Evolutionary conservation across 2,329 filamentous ascomycete genomes (phyloP).

Genomic region (Cyphellophora attinorum): DNA sequence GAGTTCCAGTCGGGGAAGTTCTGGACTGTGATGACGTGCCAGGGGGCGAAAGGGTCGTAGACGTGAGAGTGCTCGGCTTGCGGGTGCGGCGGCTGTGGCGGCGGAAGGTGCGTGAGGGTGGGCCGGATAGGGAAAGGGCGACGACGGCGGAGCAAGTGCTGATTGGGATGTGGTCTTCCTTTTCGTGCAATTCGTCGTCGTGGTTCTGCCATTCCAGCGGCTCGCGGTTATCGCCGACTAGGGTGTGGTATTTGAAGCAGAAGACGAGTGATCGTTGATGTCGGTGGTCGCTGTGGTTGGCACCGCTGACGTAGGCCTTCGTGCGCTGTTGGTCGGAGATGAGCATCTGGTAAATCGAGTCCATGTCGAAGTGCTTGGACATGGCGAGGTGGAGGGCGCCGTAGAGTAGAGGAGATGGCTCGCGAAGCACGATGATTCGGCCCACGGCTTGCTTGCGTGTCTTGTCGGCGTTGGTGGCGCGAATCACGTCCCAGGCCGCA

Average conservation of each 20-base stretch:
- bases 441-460: slow-evolving; percentile 41
- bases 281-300: slow-evolving; percentile 35
- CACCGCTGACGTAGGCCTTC: slow-evolving; percentile 40
- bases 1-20: slow-evolving; percentile 51
- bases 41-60: slow-evolving; percentile 51
- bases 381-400: slow-evolving; percentile 51
- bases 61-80: slow-evolving; percentile 39
- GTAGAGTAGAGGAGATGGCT: slow-evolving; percentile 52
- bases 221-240: slow-evolving; percentile 45
- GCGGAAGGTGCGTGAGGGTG: slow-evolving; percentile 39
- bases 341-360: slow-evolving; percentile 48
- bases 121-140: slow-evolving; percentile 47
- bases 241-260: slow-evolving; percentile 56
- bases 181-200: slow-evolving; percentile 35
- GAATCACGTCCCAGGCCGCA: slow-evolving; percentile 26
- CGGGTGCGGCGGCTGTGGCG: slow-evolving; percentile 41
- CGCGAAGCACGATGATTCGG: slow-evolving; percentile 51
- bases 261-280: slow-evolving; percentile 52
- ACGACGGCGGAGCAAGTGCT: slow-evolving; percentile 51
- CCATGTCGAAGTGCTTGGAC: slow-evolving; percentile 51
- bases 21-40: slow-evolving; percentile 51
- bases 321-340: slow-evolving; percentile 34
- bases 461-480: slow-evolving; percentile 25
- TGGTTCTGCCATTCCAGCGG: slow-evolving; percentile 53
- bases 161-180: slow-evolving; percentile 45